Percentiles rank a stretch among this genome's conserved stretches.
phyloP scores from a whole-genome alignment of 2,329 filamentous ascomycete genomes.

The Penicillium sp. region DNA sequence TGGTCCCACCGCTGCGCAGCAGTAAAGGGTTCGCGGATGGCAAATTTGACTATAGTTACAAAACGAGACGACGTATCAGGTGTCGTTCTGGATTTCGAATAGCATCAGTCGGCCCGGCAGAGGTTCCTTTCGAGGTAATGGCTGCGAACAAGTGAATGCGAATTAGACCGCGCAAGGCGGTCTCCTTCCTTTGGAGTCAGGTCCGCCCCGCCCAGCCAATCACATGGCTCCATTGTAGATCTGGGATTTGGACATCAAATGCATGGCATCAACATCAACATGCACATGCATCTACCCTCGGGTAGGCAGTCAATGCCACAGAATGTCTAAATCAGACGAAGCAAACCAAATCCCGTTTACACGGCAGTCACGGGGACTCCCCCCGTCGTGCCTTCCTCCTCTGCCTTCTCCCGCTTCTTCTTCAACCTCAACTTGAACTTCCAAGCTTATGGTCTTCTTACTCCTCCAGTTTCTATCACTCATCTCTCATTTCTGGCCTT shows the following conservation, averaged over 20 bases:
- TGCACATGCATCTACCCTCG: too few species aligned
- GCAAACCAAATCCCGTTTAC: too few species aligned
- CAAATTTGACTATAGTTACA: neutral
- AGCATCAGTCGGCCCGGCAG: neutral
- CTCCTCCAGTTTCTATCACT: neutral
- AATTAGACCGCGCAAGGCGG: conserved; percentile 3
- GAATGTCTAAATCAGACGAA: too few species aligned
- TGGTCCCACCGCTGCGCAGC: neutral
- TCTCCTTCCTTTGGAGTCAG: conserved; percentile 5
- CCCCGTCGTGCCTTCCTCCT: neutral
- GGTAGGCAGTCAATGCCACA: too few species aligned
- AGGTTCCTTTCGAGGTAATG: neutral
- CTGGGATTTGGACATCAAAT: neutral
- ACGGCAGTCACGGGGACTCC: neutral
- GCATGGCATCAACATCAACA: neutral
- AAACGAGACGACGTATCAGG: neutral
- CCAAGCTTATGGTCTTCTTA: too few species aligned
- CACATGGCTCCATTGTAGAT: conserved; percentile 7
- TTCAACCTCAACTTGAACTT: neutral
- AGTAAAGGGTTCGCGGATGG: neutral
- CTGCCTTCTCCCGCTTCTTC: neutral
- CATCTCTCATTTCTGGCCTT: neutral
- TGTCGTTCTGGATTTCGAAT: neutral
- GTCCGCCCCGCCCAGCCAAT: conserved; percentile 6
- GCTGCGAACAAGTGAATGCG: neutral